phyloP scores from a whole-genome alignment of 1,284 basidiomycete species.

The Malassezia sp. region DNA sequence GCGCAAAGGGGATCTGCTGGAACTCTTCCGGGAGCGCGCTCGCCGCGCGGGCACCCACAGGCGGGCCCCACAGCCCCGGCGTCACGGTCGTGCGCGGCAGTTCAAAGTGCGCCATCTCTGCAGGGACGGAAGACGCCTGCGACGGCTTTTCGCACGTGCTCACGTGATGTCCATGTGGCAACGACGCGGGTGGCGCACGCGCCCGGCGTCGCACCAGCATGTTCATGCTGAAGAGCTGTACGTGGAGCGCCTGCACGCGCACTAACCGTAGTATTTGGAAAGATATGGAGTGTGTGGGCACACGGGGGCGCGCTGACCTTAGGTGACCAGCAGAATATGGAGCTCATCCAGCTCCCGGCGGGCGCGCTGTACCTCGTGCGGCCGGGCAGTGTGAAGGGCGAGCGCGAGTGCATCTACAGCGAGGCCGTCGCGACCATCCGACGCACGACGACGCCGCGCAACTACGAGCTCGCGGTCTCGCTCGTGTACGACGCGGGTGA shows the following conservation, averaged over 20 bases:
- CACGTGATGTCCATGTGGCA: not conserved
- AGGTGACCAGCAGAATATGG: constrained; percentile 35
- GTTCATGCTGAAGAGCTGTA: constrained; percentile 71
- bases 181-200: no score
- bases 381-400: constrained; percentile 76
- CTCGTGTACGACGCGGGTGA: constrained; percentile 91
- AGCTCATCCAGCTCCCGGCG: constrained; percentile 78
- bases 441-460: constrained; percentile 65
- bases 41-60: constrained; percentile 21
- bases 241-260: constrained; percentile 49
- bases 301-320: not conserved
- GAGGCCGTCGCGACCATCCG: constrained; percentile 90
- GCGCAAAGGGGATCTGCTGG: constrained; percentile 58
- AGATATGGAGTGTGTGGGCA: constrained; percentile 69
- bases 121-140: not conserved
- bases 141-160: constrained; percentile 8
- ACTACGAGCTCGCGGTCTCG: constrained; percentile 89
- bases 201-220: constrained; percentile 48
- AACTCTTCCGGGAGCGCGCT: constrained; percentile 33
- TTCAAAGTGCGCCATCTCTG: constrained; percentile 36
- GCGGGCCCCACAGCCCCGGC: constrained; percentile 39
- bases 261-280: constrained; percentile 62
- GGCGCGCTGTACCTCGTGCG: constrained; percentile 85
- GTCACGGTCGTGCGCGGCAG: constrained; percentile 29
- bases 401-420: constrained; percentile 95